A percentile compares a stretch with the other conserved stretches of the same genome.
Evolutionary conservation across 345 rosid genomes (phyloP).

Genomic region (Brassica napus): DNA sequence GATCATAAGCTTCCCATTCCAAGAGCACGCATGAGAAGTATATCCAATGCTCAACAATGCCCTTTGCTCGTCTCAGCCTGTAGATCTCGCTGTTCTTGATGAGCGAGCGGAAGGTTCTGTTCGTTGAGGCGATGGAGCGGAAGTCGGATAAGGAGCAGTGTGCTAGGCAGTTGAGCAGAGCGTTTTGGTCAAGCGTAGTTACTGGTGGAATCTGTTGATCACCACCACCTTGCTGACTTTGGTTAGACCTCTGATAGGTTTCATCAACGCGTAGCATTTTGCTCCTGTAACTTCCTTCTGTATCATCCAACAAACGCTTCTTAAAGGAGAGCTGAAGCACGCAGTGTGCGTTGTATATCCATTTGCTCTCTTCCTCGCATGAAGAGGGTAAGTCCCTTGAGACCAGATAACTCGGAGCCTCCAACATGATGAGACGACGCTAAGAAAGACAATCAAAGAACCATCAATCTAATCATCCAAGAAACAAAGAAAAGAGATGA

Average conservation of each 20-base stretch:
- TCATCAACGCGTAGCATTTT: slow-evolving; percentile 34
- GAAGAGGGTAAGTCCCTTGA: slow-evolving; percentile 52
- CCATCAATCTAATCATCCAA: slow-evolving; percentile 15
- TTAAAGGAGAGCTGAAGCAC: slow-evolving; percentile 41
- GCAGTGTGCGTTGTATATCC: slow-evolving; percentile 45
- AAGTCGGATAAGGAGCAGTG: slow-evolving; percentile 64
- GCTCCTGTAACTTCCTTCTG: slow-evolving; percentile 8
- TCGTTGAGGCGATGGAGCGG: slow-evolving; percentile 44
- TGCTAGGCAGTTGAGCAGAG: slow-evolving; percentile 50
- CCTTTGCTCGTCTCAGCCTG: slow-evolving; percentile 48
- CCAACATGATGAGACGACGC: slow-evolving; percentile 48
- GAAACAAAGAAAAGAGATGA: neutral
- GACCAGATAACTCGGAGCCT: slow-evolving; percentile 48
- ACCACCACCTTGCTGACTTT: slow-evolving; percentile 28
- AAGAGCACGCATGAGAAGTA: slow-evolving; percentile 65
- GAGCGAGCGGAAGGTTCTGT: slow-evolving; percentile 45
- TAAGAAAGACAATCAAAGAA: neutral
- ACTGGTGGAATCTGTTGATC: slow-evolving; percentile 24
- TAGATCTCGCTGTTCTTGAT: slow-evolving; percentile 53
- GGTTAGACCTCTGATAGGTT: slow-evolving; percentile 33
- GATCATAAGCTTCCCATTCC: slow-evolving; percentile 86
- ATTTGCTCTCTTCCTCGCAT: slow-evolving; percentile 48
- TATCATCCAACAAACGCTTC: slow-evolving; percentile 43
- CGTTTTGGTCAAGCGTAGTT: slow-evolving; percentile 29
- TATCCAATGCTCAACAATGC: slow-evolving; percentile 69